Conservation (phyloP, 768 basidiomycete species). For the Russula dissimulans region DNA sequence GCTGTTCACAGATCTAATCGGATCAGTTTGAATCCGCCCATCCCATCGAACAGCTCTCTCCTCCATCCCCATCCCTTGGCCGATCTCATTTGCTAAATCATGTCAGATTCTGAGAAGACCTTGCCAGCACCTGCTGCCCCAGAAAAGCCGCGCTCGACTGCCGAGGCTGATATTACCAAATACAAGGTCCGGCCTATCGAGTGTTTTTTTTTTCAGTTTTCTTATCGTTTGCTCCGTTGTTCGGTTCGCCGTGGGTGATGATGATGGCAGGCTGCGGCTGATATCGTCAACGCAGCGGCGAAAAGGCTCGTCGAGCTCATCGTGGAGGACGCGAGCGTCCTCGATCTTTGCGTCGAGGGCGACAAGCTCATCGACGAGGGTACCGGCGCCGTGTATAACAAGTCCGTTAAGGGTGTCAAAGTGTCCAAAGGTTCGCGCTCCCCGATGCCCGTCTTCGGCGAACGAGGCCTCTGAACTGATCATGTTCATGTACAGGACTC, state of each 20-base stretch:
- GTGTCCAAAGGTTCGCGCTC: constrained; percentile 64
- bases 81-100: constrained; percentile 22
- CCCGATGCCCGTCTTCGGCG: too few relatives aligned
- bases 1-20: not conserved
- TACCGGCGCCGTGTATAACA: constrained; percentile 82
- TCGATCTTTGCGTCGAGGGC: constrained; percentile 88
- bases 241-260: not conserved
- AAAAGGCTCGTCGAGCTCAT: constrained; percentile 73
- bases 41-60: not conserved
- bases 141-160: constrained; percentile 44
- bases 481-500: constrained; percentile 44
- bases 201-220: not conserved
- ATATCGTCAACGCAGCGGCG: constrained; percentile 77
- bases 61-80: not conserved
- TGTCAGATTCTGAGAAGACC: constrained; percentile 56
- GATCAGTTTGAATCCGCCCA: not conserved
- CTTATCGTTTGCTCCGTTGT: not conserved
- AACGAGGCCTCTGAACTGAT: too few relatives aligned
- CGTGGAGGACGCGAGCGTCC: constrained; percentile 74
- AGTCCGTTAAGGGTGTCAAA: constrained; percentile 80
- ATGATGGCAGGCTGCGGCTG: constrained; percentile 65
- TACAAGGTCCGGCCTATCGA: constrained; percentile 53
- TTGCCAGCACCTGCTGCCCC: constrained; percentile 19
- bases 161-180: constrained; percentile 73
- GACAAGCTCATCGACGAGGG: constrained; percentile 89